Base-by-base conservation (phyloP, 1,284 basidiomycete genomes). In the Cryptococcus sp. region DNA sequence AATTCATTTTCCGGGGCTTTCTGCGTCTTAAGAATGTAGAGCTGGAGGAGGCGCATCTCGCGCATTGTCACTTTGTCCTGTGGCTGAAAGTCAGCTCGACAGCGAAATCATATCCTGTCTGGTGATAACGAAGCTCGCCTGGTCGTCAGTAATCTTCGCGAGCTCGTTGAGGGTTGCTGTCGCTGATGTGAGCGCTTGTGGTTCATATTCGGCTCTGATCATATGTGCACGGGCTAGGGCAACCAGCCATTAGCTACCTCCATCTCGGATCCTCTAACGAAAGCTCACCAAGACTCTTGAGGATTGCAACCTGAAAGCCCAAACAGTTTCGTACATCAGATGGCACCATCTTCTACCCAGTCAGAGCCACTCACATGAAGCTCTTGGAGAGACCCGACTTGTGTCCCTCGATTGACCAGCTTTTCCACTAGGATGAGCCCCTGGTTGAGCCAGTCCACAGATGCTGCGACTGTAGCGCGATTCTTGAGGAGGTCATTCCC, bases 31-130 rank as follows among this genome's bases (percentile, higher is more conserved):
- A 50, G 35, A 8, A 38, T 37, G 39, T 38, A 24, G 12, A 50
- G 18, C 35, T 50, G 48, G 18, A 50, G 35, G n/a, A 50, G n/a
- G 20, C 48, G 37, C 33, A 50, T 50, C 48, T 50, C 48, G 37
- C 20, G 35, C 8, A 50, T 13, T 4, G 48, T 50, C 7, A 23
- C 35, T 12, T 39, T 18, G 18, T 50, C 48, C 48, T 50, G 13
- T 21, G 28, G 18, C 11, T 33, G 23, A 18, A 15, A 1, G 15
- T 50, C 48, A 38, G 48, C 35, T 13, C 12, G 13, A 5, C 42
- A 16, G 2, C 8, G 20, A n/a, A 18, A n/a, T n/a, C n/a, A n/a
- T n/a, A n/a, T n/a, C n/a, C n/a, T n/a, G n/a, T n/a, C n/a, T n/a
- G 42, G 11, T 18, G 20, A 44, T 16, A 11, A 13, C 28, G 28